Evolutionary conservation across 768 basidiomycete genomes (phyloP).

Genomic region (Rhodotorula toruloides): DNA sequence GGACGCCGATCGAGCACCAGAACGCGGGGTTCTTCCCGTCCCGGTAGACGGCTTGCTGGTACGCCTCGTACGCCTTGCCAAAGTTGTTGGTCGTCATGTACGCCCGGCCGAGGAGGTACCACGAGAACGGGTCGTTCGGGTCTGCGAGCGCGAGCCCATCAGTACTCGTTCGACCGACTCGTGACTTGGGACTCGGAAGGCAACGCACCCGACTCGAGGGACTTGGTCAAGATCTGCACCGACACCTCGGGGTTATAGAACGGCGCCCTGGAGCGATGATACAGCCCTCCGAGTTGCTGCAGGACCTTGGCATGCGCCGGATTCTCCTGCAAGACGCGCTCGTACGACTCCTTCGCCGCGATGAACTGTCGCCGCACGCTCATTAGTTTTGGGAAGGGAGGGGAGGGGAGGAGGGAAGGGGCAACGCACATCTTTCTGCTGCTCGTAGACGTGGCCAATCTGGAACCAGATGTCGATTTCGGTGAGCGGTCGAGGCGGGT

Average conservation of each 20-base stretch:
- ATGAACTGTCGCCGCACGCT: conserved; percentile 62
- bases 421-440: conserved; percentile 82
- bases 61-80: conserved; percentile 98
- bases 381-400: not conserved
- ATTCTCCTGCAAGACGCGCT: conserved; percentile 86
- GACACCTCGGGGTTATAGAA: conserved; percentile 96
- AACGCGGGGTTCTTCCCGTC: conserved; percentile 98
- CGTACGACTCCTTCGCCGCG: conserved; percentile 89
- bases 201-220: conserved; percentile 80
- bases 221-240: conserved; percentile 87
- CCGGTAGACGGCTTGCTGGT: conserved; percentile 97
- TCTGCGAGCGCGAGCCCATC: conserved; percentile 53
- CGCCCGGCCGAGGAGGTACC: conserved; percentile 96
- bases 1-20: conserved; percentile 98
- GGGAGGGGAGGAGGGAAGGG: not conserved
- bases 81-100: conserved; percentile 99
- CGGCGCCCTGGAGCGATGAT: conserved; percentile 87
- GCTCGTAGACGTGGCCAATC: conserved; percentile 97
- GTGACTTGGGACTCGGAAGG: not conserved
- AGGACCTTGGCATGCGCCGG: conserved; percentile 93
- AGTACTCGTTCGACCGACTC: not conserved
- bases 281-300: conserved; percentile 95
- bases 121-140: conserved; percentile 90
- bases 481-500: conserved; percentile 89
- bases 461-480: conserved; percentile 99